Conservation (phyloP, 202 grass and related monocot species). For the Saccharum hybrid region DNA sequence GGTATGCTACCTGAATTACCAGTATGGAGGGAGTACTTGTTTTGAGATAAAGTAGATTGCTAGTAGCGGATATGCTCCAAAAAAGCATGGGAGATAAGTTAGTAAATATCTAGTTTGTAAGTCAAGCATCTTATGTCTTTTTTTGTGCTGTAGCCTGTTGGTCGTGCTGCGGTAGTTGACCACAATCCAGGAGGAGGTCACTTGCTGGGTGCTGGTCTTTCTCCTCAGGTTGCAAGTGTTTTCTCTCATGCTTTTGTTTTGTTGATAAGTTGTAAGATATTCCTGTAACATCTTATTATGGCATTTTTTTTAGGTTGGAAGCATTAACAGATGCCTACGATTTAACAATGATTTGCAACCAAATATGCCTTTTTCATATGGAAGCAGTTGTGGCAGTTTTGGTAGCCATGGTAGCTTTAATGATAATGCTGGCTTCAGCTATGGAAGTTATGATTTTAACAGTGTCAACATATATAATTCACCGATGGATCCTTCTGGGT, state of each 20-base stretch:
- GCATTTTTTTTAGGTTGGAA: constrained; percentile 71
- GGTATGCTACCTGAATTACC: too few species aligned
- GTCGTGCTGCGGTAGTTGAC: constrained; percentile 75
- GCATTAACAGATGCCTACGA: constrained; percentile 57
- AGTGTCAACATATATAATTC: constrained; percentile 70
- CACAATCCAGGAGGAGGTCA: constrained; percentile 98
- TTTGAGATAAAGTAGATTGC: background rate
- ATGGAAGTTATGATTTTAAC: constrained; percentile 84
- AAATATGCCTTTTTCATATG: constrained; percentile 74
- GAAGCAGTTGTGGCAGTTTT: constrained; percentile 85
- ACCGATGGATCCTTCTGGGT: constrained; percentile 66
- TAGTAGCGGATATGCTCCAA: background rate
- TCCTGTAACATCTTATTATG: constrained; percentile 42
- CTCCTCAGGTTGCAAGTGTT: constrained; percentile 80
- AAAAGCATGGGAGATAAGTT: background rate
- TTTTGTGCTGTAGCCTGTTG: constrained; percentile 75
- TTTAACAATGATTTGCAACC: constrained; percentile 67
- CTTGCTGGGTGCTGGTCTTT: constrained; percentile 92
- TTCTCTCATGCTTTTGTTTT: constrained; percentile 34
- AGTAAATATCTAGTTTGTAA: constrained; percentile 34
- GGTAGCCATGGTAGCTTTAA: constrained; percentile 83
- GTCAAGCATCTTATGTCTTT: constrained; percentile 26
- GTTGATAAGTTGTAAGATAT: constrained; percentile 37
- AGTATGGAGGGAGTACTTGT: background rate
- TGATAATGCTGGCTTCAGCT: constrained; percentile 68